These are phyloP conservation scores for Arthonia radiata DNA, from an alignment of 495 filamentous ascomycete species.

Conservation along the genomic window DNA sequence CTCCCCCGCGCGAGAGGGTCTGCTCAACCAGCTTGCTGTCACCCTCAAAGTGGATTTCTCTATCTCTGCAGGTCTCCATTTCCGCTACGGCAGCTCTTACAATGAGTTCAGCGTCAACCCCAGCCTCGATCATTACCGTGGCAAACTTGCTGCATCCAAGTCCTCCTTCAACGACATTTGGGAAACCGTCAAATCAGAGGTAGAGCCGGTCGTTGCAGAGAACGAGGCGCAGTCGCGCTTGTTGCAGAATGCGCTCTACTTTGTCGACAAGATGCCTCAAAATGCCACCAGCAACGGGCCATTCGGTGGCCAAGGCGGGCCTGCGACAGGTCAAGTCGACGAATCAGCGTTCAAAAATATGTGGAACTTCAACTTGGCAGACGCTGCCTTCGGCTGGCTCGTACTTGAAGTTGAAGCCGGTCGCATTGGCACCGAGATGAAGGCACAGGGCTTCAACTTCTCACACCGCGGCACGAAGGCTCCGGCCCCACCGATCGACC, in stretches of 20 bases:
- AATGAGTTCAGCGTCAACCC: constrained; percentile 99
- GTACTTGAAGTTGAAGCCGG: constrained; percentile 86
- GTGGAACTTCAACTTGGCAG: constrained; percentile 99
- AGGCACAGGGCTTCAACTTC: constrained; percentile 98
- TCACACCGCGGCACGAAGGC: constrained; percentile 57
- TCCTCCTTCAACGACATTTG: constrained; percentile 98
- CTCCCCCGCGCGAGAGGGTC: constrained; percentile 85
- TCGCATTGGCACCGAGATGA: constrained; percentile 92
- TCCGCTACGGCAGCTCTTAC: constrained; percentile 96
- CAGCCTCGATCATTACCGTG: constrained; percentile 91
- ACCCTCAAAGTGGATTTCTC: constrained; percentile 97
- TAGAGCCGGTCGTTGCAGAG: constrained; percentile 73
- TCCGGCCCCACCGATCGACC: too few species aligned
- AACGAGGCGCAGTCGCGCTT: constrained; percentile 83
- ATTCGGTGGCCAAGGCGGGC: constrained; percentile 68
- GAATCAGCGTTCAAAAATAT: constrained; percentile 99
- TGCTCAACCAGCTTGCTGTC: constrained; percentile 94
- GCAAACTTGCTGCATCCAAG: constrained; percentile 97
- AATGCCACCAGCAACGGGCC: constrained; percentile 89
- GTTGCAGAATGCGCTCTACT: constrained; percentile 64
- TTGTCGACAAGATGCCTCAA: constrained; percentile 89
- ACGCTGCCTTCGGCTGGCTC: constrained; percentile 90
- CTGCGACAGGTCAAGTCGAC: constrained; percentile 68
- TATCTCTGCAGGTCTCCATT: constrained; percentile 89
- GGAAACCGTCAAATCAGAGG: constrained; percentile 93